These are phyloP conservation scores for Spatholobus suberectus DNA, from an alignment of 306 rosid species.

Conservation along the genomic window DNA sequence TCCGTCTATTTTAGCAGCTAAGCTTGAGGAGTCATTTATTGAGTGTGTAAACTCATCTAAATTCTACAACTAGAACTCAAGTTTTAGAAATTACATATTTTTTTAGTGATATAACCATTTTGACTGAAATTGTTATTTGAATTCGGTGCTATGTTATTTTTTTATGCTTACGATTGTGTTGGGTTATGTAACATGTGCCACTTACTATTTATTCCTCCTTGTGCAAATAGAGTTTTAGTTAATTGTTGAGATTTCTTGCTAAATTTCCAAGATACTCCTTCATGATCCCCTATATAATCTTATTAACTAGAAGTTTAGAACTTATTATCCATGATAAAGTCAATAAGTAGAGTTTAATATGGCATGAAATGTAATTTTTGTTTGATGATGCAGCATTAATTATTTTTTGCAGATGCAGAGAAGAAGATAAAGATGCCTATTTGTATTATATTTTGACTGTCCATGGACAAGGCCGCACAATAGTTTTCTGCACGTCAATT, in stretches of 20 bases:
- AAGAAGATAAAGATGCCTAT: constrained; percentile 93
- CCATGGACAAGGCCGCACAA: constrained; percentile 92
- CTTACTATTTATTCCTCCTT: constrained; percentile 25
- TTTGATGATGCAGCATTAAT: constrained; percentile 25
- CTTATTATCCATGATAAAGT: constrained; percentile 14
- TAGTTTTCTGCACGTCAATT: constrained; percentile 89
- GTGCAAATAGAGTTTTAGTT: constrained; percentile 14
- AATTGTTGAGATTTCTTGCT: constrained; percentile 28
- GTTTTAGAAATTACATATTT: constrained; percentile 3
- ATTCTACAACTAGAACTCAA: constrained; percentile 29
- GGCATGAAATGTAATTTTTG: constrained; percentile 18
- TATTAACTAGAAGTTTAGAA: neutral
- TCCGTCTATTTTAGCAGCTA: constrained; percentile 72
- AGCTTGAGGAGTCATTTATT: constrained; percentile 91
- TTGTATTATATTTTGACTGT: constrained; percentile 84
- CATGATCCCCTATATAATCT: neutral
- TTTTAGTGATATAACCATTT: neutral
- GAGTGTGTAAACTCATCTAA: constrained; percentile 68
- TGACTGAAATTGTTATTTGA: constrained; percentile 4
- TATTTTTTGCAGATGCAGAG: constrained; percentile 76
- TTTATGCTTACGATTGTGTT: neutral
- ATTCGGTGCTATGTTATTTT: neutral
- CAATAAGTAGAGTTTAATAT: constrained; percentile 20
- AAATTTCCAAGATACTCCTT: constrained; percentile 25
- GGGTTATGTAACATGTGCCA: neutral